A percentile compares a stretch with the other conserved stretches of the same genome.
Evolutionary conservation across 108 stramenopile species (phyloP).

Genomic region (Cyclotella kingstonii): DNA sequence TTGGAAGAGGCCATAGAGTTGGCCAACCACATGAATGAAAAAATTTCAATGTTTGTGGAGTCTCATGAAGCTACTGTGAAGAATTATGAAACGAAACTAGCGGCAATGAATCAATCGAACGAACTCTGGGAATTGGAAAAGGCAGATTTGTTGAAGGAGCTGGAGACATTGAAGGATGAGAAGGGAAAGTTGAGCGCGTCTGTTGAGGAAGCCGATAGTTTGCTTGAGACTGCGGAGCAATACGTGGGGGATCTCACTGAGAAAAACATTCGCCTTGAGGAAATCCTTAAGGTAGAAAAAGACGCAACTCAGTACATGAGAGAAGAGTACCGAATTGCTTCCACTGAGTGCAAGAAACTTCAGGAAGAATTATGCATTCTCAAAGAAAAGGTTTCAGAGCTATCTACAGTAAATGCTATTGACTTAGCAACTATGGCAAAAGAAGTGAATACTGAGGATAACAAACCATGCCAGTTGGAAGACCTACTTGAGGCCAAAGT

Average conservation of each 20-base stretch:
- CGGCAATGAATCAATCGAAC: not conserved
- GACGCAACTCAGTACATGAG: slow-evolving; percentile 7
- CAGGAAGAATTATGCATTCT: slow-evolving; percentile 15
- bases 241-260: not conserved
- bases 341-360: slow-evolving; percentile 17
- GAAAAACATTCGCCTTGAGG: slow-evolving; percentile 16
- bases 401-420: slow-evolving; percentile 4
- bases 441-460: slow-evolving; percentile 2
- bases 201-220: slow-evolving; percentile 5
- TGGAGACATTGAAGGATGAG: slow-evolving; percentile 9
- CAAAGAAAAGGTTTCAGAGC: slow-evolving; percentile 22
- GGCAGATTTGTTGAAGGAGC: slow-evolving; percentile 4
- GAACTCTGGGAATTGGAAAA: not conserved
- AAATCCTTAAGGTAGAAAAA: slow-evolving; percentile 13
- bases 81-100: slow-evolving; percentile 12
- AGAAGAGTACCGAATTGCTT: slow-evolving; percentile 13
- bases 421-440: slow-evolving; percentile 7
- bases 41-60: slow-evolving; percentile 7
- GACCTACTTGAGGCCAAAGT: slow-evolving; percentile 11
- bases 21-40: slow-evolving; percentile 7
- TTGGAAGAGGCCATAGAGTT: slow-evolving; percentile 13
- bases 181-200: slow-evolving; percentile 7
- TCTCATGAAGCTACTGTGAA: slow-evolving; percentile 16
- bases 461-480: too few relatives aligned
- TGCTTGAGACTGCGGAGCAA: slow-evolving; percentile 17